These are phyloP conservation scores for Balakata baccata DNA, from an alignment of 345 rosid genomes.

Conservation along the genomic window DNA sequence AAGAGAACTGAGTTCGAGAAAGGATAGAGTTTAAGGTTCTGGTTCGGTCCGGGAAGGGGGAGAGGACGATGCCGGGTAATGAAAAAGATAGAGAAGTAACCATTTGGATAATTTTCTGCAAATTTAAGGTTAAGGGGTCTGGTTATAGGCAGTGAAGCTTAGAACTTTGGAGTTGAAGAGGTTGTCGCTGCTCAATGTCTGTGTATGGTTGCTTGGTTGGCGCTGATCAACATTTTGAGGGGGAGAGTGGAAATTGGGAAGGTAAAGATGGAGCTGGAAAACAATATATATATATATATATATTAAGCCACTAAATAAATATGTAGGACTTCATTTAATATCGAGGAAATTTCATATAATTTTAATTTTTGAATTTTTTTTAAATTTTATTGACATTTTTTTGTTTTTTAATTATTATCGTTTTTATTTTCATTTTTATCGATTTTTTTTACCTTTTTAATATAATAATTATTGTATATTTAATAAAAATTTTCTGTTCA, in stretches of 20 bases:
- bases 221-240: background rate
- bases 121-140: background rate
- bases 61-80: constrained; percentile 33
- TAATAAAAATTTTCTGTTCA: no score
- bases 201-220: no score
- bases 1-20: constrained; percentile 32
- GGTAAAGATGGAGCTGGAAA: background rate
- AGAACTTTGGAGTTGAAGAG: background rate
- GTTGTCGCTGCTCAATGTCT: background rate
- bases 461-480: no score
- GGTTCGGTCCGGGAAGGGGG: constrained; percentile 28
- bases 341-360: background rate
- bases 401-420: no score
- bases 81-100: constrained; percentile 32
- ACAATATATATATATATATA: no score
- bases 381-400: no score
- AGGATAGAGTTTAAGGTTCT: constrained; percentile 27
- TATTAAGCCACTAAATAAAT: no score
- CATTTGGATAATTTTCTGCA: constrained; percentile 18
- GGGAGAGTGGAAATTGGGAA: background rate
- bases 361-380: no score
- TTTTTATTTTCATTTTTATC: no score
- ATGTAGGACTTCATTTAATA: no score
- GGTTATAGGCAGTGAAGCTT: background rate
- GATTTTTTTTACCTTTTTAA: no score